Base-by-base conservation (phyloP, 1,284 basidiomycete species). In the Schizophyllum amplum region DNA sequence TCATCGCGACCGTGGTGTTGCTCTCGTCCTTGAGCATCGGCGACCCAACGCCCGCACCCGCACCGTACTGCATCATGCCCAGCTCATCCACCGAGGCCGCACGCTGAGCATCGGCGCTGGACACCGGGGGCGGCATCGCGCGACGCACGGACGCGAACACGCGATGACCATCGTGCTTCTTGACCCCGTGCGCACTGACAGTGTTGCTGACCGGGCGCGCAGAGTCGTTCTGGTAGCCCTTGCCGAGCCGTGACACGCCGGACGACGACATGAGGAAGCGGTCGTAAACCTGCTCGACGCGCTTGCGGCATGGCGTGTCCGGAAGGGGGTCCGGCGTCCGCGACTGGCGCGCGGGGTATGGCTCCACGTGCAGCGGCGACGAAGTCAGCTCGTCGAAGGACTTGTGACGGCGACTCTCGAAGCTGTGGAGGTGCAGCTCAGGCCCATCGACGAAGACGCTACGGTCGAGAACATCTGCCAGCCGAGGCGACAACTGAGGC, bases 181-280 rank as follows among this genome's bases (percentile, higher is more conserved):
- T 22, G 48, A 21, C 13, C 48, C 48, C 48, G 48, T 11, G 48
- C 21, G 48, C 11, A 20, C 63, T 57, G 13, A 64, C 55, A 15
- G 66, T 67, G 51, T 65, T 68, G 25, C 63, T 61, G 27, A 71
- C 61, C 1, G 79, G 75, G 42, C 73, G 76, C 47, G 68, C 53
- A 59, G 78, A 78, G 53, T 87, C 80, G 1, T 86, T 88, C 68
- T 90, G 84, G 62, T 90, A 90, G 11, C 87, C 87, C 62, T 81
- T 84, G 1, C 87, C 87, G 9, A 84, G 71, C 20, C 87, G 84
- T 65, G 84, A 88, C 47, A 90, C 85, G 25, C 84, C 84, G 4
- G 83, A 80, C 0, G 86, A 86, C 6, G 86, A 83, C 84, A 88
- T 87, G 25, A 90, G 74, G 73, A 90, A 85, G 47, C 84, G 79